phyloP scores from a whole-genome alignment of 257 asterid species.

The Euphrasia confusa region DNA sequence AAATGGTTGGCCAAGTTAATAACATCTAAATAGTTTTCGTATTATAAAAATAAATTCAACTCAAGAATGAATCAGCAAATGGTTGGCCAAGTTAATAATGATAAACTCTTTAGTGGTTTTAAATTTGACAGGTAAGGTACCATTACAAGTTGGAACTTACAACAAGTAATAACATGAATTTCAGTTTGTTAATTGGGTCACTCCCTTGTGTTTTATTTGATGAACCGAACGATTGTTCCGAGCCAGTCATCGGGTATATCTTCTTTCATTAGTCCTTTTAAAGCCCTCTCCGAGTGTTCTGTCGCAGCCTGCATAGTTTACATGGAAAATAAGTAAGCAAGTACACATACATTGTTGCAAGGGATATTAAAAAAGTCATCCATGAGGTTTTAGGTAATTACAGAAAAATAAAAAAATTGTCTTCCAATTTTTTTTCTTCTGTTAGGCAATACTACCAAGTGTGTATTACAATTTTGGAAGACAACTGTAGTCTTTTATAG shows the following conservation, averaged over 20 bases:
- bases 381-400: background rate
- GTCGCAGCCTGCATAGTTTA: slow-evolving; percentile 22
- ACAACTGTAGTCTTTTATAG: background rate
- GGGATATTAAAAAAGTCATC: background rate
- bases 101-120: background rate
- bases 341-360: background rate
- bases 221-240: slow-evolving; percentile 70
- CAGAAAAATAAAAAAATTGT: background rate
- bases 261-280: slow-evolving; percentile 42
- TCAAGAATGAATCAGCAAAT: too few species aligned
- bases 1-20: background rate
- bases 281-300: slow-evolving; percentile 1
- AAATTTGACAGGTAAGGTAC: background rate
- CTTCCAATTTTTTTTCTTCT: background rate
- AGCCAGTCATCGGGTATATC: slow-evolving; percentile 79
- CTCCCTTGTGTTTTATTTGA: slow-evolving; percentile 24
- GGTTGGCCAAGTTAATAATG: background rate
- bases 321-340: background rate
- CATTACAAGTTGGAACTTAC: background rate
- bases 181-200: background rate
- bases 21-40: too few species aligned
- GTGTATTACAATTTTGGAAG: background rate
- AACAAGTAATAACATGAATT: background rate
- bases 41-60: too few species aligned
- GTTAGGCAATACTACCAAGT: background rate